These are phyloP conservation scores for Leptosphaerulina australis DNA, from an alignment of 2,329 filamentous ascomycete species.

Conservation along the genomic window DNA sequence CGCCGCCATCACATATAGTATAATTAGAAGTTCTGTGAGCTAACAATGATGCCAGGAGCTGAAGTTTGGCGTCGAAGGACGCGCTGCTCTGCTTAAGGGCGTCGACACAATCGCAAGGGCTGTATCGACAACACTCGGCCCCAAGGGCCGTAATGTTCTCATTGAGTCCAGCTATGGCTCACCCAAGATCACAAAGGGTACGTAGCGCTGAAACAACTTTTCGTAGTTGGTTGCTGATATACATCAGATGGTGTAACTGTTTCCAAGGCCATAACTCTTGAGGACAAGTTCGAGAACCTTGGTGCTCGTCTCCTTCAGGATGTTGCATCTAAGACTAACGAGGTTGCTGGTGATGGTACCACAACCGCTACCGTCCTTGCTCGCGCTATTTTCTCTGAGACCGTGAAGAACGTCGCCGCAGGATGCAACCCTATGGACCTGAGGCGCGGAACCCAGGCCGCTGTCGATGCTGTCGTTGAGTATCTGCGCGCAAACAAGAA, in stretches of 20 bases:
- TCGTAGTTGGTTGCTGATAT: constrained; percentile 22
- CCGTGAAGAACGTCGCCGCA: constrained; percentile 98
- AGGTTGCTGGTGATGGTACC: constrained; percentile 97
- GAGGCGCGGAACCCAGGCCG: constrained; percentile 93
- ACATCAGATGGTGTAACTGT: constrained; percentile 59
- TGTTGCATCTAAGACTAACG: constrained; percentile 99
- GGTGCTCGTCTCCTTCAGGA: constrained; percentile 96
- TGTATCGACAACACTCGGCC: constrained; percentile 92
- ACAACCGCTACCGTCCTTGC: constrained; percentile 97
- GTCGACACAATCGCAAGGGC: constrained; percentile 97
- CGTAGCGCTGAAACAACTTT: constrained; percentile 3
- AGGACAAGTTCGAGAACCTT: constrained; percentile 99
- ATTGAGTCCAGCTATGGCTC: constrained; percentile 99
- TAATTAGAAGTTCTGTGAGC: constrained; percentile 1
- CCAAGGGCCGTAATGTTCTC: constrained; percentile 97
- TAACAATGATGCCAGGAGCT: constrained; percentile 69
- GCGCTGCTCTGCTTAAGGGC: constrained; percentile 86
- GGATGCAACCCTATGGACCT: constrained; percentile 99
- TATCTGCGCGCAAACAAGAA: constrained; percentile 96
- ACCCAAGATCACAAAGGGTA: constrained; percentile 99
- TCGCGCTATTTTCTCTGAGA: constrained; percentile 98
- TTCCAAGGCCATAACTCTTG: constrained; percentile 80
- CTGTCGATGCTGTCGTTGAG: constrained; percentile 91
- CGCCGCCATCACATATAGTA: background rate
- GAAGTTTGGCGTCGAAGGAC: constrained; percentile 95